A percentile compares a stretch with the other conserved stretches of the same genome.
phyloP scores from a whole-genome alignment of 441 rosid species.

The Macaranga tanarius region DNA sequence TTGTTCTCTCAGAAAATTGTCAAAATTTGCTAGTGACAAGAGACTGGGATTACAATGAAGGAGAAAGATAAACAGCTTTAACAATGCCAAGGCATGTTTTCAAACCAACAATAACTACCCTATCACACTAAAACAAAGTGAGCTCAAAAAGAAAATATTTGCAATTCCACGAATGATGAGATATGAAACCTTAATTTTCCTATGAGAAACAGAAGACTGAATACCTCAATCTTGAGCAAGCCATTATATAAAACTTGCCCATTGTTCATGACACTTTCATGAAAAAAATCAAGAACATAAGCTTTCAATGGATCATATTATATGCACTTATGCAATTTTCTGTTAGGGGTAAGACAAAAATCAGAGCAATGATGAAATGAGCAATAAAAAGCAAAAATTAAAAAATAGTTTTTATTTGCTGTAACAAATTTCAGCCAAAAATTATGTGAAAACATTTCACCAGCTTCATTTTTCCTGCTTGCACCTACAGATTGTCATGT shows the following conservation, averaged over 20 bases:
- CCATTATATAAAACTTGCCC: neutral
- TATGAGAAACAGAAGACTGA: neutral
- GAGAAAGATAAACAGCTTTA: neutral
- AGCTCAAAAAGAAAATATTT: neutral
- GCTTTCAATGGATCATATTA: neutral
- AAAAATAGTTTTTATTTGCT: neutral
- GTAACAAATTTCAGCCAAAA: neutral
- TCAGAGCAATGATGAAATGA: neutral
- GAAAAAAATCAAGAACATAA: neutral
- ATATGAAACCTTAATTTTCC: no score
- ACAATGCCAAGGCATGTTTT: neutral
- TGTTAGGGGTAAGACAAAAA: neutral
- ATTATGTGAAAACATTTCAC: neutral
- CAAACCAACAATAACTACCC: neutral
- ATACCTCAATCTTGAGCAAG: neutral
- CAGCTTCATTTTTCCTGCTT: conserved; percentile 1
- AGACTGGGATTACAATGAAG: neutral
- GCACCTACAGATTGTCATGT: conserved; percentile 8
- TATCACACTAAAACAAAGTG: neutral
- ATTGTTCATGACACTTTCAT: neutral
- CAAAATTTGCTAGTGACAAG: neutral
- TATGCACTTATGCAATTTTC: neutral
- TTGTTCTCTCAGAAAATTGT: conserved; percentile 2
- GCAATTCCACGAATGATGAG: no score
- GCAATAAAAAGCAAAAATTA: neutral